Evolutionary conservation across 2,329 filamentous ascomycete species (phyloP).

Genomic region (Cytospora leucostoma): DNA sequence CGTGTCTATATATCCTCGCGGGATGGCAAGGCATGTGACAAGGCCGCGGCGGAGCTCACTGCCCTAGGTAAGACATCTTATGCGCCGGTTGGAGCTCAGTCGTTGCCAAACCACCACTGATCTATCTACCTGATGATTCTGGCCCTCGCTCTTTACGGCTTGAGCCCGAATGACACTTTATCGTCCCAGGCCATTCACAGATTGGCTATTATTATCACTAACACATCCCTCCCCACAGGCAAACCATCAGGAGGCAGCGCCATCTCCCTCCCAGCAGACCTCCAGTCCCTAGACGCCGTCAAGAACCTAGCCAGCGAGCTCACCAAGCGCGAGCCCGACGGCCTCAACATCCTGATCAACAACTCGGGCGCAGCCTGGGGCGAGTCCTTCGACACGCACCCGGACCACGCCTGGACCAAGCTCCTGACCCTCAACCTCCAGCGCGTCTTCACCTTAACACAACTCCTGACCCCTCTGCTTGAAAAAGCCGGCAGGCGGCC

Average conservation of each 20-base stretch:
- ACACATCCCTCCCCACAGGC: slow-evolving; percentile 4
- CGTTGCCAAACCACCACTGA: background rate
- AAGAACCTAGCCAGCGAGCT: slow-evolving; percentile 55
- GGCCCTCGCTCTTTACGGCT: no score
- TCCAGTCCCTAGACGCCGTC: slow-evolving; percentile 61
- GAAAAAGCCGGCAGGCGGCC: slow-evolving; percentile 44
- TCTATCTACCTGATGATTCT: background rate
- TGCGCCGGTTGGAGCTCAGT: background rate
- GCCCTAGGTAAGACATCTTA: slow-evolving; percentile 39
- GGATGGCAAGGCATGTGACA: slow-evolving; percentile 58
- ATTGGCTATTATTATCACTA: background rate
- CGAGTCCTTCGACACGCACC: slow-evolving; percentile 59
- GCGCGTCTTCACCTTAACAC: slow-evolving; percentile 67
- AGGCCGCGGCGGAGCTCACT: slow-evolving; percentile 59
- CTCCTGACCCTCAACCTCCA: slow-evolving; percentile 67
- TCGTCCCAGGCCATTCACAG: no score
- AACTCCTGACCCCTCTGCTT: slow-evolving; percentile 60
- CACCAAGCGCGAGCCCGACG: slow-evolving; percentile 46
- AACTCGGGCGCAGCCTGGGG: slow-evolving; percentile 69
- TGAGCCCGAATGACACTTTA: background rate
- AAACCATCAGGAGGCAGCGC: slow-evolving; percentile 47
- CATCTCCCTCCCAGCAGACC: slow-evolving; percentile 62
- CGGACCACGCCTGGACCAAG: slow-evolving; percentile 58
- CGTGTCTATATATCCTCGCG: slow-evolving; percentile 66
- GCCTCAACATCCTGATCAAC: slow-evolving; percentile 64